Base-by-base conservation (phyloP, 805 yeast species). In the Torulaspora quercuum region DNA sequence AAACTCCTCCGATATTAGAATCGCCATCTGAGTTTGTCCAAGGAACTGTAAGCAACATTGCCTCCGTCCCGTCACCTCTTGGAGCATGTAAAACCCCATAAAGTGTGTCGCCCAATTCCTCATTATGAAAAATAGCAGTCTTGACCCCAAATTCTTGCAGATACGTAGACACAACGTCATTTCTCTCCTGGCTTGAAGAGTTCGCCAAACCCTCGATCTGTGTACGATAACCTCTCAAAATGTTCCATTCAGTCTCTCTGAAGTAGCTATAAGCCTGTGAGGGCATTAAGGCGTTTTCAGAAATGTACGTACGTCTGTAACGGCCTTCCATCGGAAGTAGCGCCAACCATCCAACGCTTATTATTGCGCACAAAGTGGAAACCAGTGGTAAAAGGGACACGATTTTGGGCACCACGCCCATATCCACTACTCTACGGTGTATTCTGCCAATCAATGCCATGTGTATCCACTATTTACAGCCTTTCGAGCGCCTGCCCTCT, bases 231-330 rank as follows among this genome's bases (percentile, higher is more conserved):
- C 96, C 98, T 40, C 97, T 69, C 20, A 87, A 75, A 37, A 83
- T 68, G 52, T 89, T 86, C 97, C 97, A 92, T 57, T 92, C 97
- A 25, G 87, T 77, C 54, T 90, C 97, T 37, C 97, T 72, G 59
- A 85, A 92, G 57, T 87, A 88, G 15, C 94, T 80, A 49, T 81
- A 80, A 2, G 92, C 97, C 59, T 92, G 97, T 0, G 95, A 89
- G 6, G 99, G 97, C 85, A 92, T 80, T 58, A 92, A 68, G 20
- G 99, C 99, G 62, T 92, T 92, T 56, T 92, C 99, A 6, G 95
- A 82, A 8, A 89, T 82, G 59, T 92, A 92, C 2, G 96, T 87
- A 45, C 70, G 63, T 37, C 97, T 69, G 58, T 67, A 86, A 54
- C 85, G 86, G 13, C 96, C 97, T 11, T 82, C 82, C 49, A 78